Conservation (phyloP, 176 grass and related monocot species). For the Oryza coarctata region DNA sequence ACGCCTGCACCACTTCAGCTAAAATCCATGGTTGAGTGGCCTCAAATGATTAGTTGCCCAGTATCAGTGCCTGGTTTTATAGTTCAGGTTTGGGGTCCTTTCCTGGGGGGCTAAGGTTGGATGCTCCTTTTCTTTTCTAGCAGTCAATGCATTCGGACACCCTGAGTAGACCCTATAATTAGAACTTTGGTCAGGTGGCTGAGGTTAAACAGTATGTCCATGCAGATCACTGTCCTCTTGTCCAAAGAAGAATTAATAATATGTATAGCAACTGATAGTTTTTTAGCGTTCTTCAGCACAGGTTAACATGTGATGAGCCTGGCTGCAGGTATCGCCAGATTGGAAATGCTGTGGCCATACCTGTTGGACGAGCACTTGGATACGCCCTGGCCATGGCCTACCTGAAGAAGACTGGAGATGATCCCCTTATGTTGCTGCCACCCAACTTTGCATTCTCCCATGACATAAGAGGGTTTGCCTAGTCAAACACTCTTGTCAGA, state of each 20-base stretch:
- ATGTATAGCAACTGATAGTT: not conserved
- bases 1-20: not conserved
- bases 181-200: not conserved
- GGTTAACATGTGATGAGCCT: slow-evolving; percentile 32
- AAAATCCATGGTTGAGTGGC: not conserved
- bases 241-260: not conserved
- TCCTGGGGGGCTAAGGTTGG: not conserved
- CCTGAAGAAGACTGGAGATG: slow-evolving; percentile 55
- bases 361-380: slow-evolving; percentile 73
- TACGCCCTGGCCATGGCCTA: slow-evolving; percentile 64
- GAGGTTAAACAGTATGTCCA: not conserved
- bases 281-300: not conserved
- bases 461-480: slow-evolving; percentile 13
- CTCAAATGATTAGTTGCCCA: not conserved
- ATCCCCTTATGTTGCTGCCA: slow-evolving; percentile 68
- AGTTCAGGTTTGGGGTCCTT: not conserved
- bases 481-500: slow-evolving; percentile 4
- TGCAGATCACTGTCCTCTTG: not conserved
- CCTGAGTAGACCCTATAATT: not conserved
- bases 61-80: not conserved
- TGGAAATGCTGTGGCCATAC: slow-evolving; percentile 91
- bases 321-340: slow-evolving; percentile 78
- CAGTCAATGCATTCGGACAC: not conserved
- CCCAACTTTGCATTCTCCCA: slow-evolving; percentile 71
- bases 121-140: not conserved